These are phyloP conservation scores for Henckelia pumila DNA, from an alignment of 257 asterid species.

Conservation along the genomic window DNA sequence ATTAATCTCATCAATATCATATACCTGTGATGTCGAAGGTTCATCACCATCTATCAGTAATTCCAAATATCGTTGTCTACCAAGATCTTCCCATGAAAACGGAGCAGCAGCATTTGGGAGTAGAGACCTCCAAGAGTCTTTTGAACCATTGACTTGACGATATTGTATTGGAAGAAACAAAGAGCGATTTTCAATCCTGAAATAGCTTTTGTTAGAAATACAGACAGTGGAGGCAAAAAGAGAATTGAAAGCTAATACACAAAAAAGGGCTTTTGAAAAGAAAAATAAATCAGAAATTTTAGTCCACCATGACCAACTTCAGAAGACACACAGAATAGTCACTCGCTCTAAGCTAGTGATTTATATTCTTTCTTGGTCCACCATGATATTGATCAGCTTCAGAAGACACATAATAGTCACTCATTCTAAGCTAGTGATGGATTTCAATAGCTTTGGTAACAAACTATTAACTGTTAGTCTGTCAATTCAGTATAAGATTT, in stretches of 20 bases:
- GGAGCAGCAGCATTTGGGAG: constrained; percentile 80
- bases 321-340: too few species aligned
- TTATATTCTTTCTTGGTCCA: too few species aligned
- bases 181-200: constrained; percentile 93
- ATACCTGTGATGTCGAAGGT: constrained; percentile 56
- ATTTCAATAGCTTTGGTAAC: too few species aligned
- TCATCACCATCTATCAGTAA: constrained; percentile 73
- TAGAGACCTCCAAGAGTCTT: constrained; percentile 75
- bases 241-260: constrained; percentile 9
- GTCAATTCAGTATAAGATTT: constrained; percentile 1
- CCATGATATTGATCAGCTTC: too few species aligned
- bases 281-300: neutral
- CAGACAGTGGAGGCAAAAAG: constrained; percentile 10
- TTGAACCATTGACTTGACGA: constrained; percentile 83
- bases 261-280: neutral
- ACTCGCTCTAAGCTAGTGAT: too few species aligned
- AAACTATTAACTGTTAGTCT: neutral
- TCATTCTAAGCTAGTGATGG: too few species aligned
- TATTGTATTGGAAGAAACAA: constrained; percentile 68
- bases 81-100: constrained; percentile 97
- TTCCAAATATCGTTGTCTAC: constrained; percentile 69
- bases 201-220: constrained; percentile 31
- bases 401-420: too few species aligned
- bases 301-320: constrained; percentile 9
- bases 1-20: constrained; percentile 81